Evolutionary conservation across 2,329 filamentous ascomycete species (phyloP), one percentile per base, ranked within the genome.

Genomic region (Phialophora chinensis): DNA sequence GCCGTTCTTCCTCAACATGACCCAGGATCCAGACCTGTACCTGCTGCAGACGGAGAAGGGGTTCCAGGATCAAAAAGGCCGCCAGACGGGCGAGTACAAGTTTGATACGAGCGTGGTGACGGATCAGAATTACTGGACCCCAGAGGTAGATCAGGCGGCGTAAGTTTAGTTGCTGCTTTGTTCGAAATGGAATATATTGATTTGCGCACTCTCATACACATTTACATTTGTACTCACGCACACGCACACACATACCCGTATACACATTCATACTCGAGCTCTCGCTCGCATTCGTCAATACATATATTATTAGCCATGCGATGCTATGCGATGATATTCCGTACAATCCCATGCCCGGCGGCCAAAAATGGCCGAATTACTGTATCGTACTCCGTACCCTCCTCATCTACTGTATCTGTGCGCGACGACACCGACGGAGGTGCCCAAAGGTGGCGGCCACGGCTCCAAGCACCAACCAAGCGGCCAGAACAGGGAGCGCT

Each of bases 401-500:
- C 20, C 8, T 11, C 42, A 12, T 20, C 14, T 20, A 47, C 42
- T 27, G 49, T 14, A 12, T 27, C n/a, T 20, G 23, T 1, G 49
- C 50, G 12, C 25, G n/a, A 12, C 44, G 60, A 55, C 60, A 62
- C 8, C 60, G 60, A 10, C 35, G 52, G 33, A 54, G 33, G 38
- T 62, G 60, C 23, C 50, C 60, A 47, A 42, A 47, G 23, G 14
- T 31, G 14, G 60, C 60, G 10, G 35, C 12, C 2, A n/a, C 25
- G 7, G 71, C 25, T 8, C 70, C 72, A 12, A 67, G 25, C 12
- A 80, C 25, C 71, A 79, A 79, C 75, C 77, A 82, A 0, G 75
- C 71, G 61, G 82, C 82, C 35, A 83, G 66, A 14, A 83, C 75
- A 0, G 82, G 81, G 7, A 84, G 72, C 0, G 79, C 75, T 50